A percentile compares a stretch with the other conserved stretches of the same genome.
Evolutionary conservation across 1,139 yeast species (phyloP).

Genomic region (Candida sp.): DNA sequence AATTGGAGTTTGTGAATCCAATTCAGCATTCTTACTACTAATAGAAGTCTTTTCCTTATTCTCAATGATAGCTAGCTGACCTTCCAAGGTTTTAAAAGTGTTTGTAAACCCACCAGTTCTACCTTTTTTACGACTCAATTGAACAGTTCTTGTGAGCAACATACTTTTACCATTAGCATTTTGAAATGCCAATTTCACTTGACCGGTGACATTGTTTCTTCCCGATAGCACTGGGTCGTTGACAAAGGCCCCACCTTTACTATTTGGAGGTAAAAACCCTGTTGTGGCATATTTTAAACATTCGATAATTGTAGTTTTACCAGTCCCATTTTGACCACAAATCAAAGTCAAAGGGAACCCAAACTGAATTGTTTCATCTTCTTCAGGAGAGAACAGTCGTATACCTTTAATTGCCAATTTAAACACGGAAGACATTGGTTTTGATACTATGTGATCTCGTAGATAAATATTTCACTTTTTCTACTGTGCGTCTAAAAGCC

Average conservation of each 20-base stretch:
- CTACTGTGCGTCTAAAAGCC: neutral
- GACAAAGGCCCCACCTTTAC: slow-evolving; percentile 94
- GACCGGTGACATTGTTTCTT: slow-evolving; percentile 78
- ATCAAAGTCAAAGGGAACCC: slow-evolving; percentile 89
- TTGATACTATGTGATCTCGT: neutral
- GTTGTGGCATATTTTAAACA: slow-evolving; percentile 93
- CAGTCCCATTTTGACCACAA: slow-evolving; percentile 97
- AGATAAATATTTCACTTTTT: too few species aligned
- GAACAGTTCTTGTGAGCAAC: slow-evolving; percentile 87
- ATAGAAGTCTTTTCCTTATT: slow-evolving; percentile 70
- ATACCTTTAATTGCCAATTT: slow-evolving; percentile 88
- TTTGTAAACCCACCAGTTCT: slow-evolving; percentile 34
- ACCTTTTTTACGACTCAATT: slow-evolving; percentile 58
- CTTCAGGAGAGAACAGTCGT: slow-evolving; percentile 82
- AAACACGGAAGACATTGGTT: slow-evolving; percentile 59
- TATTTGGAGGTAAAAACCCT: slow-evolving; percentile 93
- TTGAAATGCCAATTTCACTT: slow-evolving; percentile 82
- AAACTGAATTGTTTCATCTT: slow-evolving; percentile 84
- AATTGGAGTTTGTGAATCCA: slow-evolving; percentile 78
- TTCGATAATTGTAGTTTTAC: slow-evolving; percentile 97
- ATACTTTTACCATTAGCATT: slow-evolving; percentile 72
- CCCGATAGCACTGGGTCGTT: slow-evolving; percentile 88
- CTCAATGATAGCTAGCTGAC: slow-evolving; percentile 69
- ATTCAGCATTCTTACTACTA: slow-evolving; percentile 80
- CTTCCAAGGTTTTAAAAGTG: slow-evolving; percentile 89